Evolutionary conservation across 2,329 filamentous ascomycete species (phyloP).

Genomic region (Fusarium sp.): DNA sequence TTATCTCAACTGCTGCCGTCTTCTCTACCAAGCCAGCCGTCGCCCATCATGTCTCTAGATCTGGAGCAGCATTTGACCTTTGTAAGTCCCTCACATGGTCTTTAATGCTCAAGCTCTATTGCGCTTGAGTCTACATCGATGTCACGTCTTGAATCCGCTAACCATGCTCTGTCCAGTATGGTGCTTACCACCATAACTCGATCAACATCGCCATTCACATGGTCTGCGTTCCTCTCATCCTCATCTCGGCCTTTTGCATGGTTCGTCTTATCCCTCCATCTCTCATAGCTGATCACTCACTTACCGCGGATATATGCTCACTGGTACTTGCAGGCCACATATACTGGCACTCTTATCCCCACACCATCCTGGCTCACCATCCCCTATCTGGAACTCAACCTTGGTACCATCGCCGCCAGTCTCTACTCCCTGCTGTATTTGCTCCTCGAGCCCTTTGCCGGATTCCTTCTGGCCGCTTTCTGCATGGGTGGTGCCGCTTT

Average conservation of each 20-base stretch:
- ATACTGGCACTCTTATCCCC: conserved; percentile 71
- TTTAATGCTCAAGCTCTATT: not conserved
- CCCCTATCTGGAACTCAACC: conserved; percentile 74
- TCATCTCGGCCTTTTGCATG: conserved; percentile 77
- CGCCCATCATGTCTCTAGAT: conserved; percentile 72
- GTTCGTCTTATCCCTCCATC: conserved; percentile 60
- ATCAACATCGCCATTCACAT: conserved; percentile 85
- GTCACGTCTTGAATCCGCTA: conserved; percentile 12
- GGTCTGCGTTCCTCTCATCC: conserved; percentile 80
- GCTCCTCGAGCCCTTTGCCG: conserved; percentile 93
- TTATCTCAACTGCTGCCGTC: conserved; percentile 6
- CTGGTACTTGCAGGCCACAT: conserved; percentile 62
- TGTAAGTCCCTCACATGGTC: conserved; percentile 64
- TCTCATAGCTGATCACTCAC: not conserved
- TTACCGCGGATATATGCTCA: conserved; percentile 10
- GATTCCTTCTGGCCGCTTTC: conserved; percentile 79
- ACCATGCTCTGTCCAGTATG: conserved; percentile 69
- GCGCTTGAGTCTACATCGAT: not conserved
- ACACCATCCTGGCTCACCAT: conserved; percentile 75
- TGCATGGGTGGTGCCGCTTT: conserved; percentile 81
- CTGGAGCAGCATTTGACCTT: conserved; percentile 86
- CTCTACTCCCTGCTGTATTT: conserved; percentile 85
- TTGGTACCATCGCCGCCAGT: conserved; percentile 72
- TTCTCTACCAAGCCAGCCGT: conserved; percentile 24
- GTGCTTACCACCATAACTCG: conserved; percentile 82